phyloP scores from a whole-genome alignment of 2,329 filamentous ascomycete species.

The Parastagonospora avenae region DNA sequence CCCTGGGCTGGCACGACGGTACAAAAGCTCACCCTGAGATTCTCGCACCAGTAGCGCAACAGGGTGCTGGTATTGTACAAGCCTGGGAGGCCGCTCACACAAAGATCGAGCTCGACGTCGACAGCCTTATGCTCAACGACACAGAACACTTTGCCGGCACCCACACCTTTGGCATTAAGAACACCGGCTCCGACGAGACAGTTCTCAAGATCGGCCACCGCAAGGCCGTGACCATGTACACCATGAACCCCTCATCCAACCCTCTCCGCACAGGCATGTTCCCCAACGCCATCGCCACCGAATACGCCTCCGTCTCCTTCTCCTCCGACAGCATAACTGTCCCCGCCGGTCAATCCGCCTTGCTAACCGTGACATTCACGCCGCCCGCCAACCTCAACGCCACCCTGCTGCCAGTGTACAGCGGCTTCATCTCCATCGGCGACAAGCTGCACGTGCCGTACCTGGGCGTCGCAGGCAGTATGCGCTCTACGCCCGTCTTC shows the following conservation, averaged over 20 bases:
- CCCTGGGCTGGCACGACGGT: conserved; percentile 20
- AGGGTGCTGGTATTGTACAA: conserved; percentile 27
- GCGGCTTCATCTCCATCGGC: conserved; percentile 22
- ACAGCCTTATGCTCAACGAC: conserved; percentile 25
- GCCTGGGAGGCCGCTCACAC: conserved; percentile 21
- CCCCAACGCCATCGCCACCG: conserved; percentile 11
- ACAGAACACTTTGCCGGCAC: conserved; percentile 29
- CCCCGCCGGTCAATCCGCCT: conserved; percentile 17
- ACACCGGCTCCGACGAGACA: conserved; percentile 12
- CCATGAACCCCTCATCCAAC: conserved; percentile 6
- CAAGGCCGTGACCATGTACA: conserved; percentile 23
- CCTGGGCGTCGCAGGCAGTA: conserved; percentile 23
- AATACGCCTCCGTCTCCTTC: conserved; percentile 1
- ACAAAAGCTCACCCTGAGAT: conserved; percentile 5
- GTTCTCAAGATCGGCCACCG: conserved; percentile 16
- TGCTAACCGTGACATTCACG: conserved; percentile 19
- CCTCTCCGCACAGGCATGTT: conserved; percentile 10
- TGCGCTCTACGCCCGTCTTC: conserved; percentile 14
- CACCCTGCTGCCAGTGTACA: conserved; percentile 26
- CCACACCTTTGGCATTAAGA: conserved; percentile 26
- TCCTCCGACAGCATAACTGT: conserved; percentile 22
- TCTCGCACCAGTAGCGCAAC: conserved; percentile 27
- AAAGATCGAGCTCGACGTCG: conserved; percentile 12
- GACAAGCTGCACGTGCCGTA: conserved; percentile 21
- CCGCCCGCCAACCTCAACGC: conserved; percentile 26